Percentiles rank a stretch among this genome's conserved stretches.
Evolutionary conservation across 805 yeast species (phyloP).

Genomic region (Torulaspora indica): DNA sequence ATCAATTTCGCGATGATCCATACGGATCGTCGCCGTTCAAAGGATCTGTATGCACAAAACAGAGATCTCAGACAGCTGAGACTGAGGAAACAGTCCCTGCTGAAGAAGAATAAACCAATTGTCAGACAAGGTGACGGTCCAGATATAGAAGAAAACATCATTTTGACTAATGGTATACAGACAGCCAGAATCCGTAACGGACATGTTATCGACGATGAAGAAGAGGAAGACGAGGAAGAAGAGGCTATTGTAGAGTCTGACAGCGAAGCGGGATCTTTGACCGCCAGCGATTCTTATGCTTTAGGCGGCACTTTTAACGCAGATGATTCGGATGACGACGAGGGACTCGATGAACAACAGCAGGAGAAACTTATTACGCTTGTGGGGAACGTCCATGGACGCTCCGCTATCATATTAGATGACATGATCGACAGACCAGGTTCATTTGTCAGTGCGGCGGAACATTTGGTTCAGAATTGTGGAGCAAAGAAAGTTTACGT

Average conservation of each 20-base stretch:
- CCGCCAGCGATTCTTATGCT: slow-evolving; percentile 45
- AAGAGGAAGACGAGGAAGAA: slow-evolving; percentile 34
- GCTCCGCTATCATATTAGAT: slow-evolving; percentile 89
- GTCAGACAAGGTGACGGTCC: slow-evolving; percentile 43
- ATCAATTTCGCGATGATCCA: slow-evolving; percentile 98
- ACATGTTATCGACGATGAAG: slow-evolving; percentile 90
- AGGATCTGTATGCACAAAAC: slow-evolving; percentile 50
- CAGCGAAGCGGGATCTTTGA: slow-evolving; percentile 23
- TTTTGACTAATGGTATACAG: slow-evolving; percentile 75
- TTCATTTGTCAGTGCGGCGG: slow-evolving; percentile 95
- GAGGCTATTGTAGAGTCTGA: slow-evolving; percentile 33
- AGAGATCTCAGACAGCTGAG: slow-evolving; percentile 36
- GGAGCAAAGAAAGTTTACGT: slow-evolving; percentile 90
- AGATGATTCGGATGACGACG: slow-evolving; percentile 77
- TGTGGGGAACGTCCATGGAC: slow-evolving; percentile 91
- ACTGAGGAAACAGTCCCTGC: slow-evolving; percentile 46
- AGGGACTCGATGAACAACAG: slow-evolving; percentile 39
- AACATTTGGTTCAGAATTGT: slow-evolving; percentile 90
- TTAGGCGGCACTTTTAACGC: slow-evolving; percentile 80
- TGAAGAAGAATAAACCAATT: slow-evolving; percentile 42
- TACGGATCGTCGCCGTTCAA: slow-evolving; percentile 90
- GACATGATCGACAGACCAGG: slow-evolving; percentile 97
- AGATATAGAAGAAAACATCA: slow-evolving; percentile 61
- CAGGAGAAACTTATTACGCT: slow-evolving; percentile 85
- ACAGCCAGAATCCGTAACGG: slow-evolving; percentile 96